Conservation (phyloP, 352 stramenopile genomes). For the Thraustochytrium sp. region DNA sequence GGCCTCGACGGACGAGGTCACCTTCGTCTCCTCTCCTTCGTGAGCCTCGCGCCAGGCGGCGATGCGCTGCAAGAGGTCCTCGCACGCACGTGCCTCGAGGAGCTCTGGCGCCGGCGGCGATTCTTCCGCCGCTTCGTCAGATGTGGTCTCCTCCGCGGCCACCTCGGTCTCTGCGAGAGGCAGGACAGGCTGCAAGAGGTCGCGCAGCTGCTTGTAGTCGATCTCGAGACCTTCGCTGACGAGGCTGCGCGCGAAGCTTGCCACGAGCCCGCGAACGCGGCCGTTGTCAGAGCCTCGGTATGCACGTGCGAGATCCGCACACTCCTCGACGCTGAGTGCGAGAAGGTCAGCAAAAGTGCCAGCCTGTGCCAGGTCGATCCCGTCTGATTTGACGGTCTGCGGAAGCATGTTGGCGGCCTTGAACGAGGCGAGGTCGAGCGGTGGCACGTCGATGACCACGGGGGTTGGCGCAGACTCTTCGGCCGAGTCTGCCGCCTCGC, state of each 20-base stretch:
- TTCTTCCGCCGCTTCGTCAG: not conserved
- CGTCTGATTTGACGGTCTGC: not conserved
- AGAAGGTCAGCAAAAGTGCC: not conserved
- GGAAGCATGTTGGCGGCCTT: not conserved
- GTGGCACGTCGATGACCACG: not conserved
- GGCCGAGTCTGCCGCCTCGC: not conserved
- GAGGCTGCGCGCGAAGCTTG: not conserved
- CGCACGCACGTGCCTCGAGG: no score
- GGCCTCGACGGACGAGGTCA: no score
- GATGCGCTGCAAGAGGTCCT: slow-evolving; percentile 12
- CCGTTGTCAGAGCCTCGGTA: not conserved
- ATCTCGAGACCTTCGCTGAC: not conserved
- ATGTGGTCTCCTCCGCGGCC: not conserved
- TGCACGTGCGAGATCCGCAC: not conserved
- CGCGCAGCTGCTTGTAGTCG: not conserved
- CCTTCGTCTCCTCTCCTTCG: no score
- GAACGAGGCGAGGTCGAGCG: not conserved
- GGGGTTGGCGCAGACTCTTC: not conserved
- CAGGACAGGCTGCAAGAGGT: not conserved
- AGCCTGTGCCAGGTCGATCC: not conserved
- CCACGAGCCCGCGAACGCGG: not conserved
- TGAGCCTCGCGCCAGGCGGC: no score
- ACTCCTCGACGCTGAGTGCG: not conserved
- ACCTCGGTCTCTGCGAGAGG: not conserved
- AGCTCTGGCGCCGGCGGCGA: no score